Evolutionary conservation across 805 yeast genomes (phyloP).

Genomic region (Pichia thaimueangensis): DNA sequence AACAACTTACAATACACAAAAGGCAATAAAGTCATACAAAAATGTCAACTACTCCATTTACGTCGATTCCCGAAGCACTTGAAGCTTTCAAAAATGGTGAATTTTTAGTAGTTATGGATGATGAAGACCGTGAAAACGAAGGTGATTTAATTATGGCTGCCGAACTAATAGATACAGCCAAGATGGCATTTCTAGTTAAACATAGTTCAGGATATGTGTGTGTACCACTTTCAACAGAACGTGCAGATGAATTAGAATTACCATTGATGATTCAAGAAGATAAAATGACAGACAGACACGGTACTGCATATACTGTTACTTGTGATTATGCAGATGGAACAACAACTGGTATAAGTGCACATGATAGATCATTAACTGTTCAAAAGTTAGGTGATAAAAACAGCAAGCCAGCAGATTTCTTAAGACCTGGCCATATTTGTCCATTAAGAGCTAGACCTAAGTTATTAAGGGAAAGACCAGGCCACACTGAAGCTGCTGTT

Average conservation of each 20-base stretch:
- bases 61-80: conserved; percentile 62
- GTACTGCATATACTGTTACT: conserved; percentile 94
- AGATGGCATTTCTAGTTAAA: conserved; percentile 92
- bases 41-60: too few species aligned
- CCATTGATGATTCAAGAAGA: conserved; percentile 60
- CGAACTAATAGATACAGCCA: conserved; percentile 62
- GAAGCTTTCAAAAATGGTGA: conserved; percentile 71
- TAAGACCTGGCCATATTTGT: conserved; percentile 90
- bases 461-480: conserved; percentile 72
- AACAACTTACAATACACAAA: too few species aligned
- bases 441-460: conserved; percentile 91
- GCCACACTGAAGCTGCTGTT: conserved; percentile 97
- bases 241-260: conserved; percentile 75
- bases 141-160: conserved; percentile 98
- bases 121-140: conserved; percentile 92
- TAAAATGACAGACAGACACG: conserved; percentile 72
- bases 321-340: conserved; percentile 84
- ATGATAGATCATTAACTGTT: conserved; percentile 85
- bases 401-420: conserved; percentile 56
- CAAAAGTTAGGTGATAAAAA: conserved; percentile 56
- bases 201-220: conserved; percentile 89
- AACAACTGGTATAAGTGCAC: conserved; percentile 94
- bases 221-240: conserved; percentile 70
- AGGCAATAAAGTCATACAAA: background rate
- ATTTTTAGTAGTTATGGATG: conserved; percentile 94